Base-by-base conservation (phyloP, 352 stramenopile species). In the Pythium graminicola region DNA sequence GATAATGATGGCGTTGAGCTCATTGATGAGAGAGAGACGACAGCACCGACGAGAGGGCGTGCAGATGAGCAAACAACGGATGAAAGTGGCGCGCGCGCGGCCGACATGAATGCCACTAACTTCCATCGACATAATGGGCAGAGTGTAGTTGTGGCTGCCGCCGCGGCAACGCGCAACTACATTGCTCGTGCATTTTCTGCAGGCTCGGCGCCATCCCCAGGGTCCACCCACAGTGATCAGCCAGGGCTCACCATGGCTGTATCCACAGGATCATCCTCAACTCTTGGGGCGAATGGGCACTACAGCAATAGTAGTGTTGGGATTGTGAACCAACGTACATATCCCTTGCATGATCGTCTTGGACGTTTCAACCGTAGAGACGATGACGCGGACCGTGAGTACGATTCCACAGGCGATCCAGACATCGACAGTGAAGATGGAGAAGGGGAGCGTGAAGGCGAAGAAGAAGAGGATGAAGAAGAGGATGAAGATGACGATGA, bases 381-480 rank as follows among this genome's bases (percentile, higher is more conserved):
- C 14, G 35, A 32, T 28, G 39, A 43, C 27, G 19, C 29, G 1
- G 40, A 64, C 28, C 47, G 22, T 11, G 60, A 60, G 2, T 60
- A 62, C 32, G 60, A 62, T 33, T 57, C 45, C 13, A 52, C 46
- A 3, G 61, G 13, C 1, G 52, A 66, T n/a, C 48, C 20, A 1
- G 55, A 65, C 32, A 6, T 46, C 9, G 56, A 66, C 19, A 60
- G 53, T 44, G 57, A 66, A 45, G 62, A 73, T 49, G 59, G 60
- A 2, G 52, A 67, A n/a, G 45, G 44, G 7, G 68, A 81, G 24
- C 39, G 44, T 11, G 68, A 81, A 23, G 66, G 67, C 14, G 67
- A 74, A 52, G 62, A 65, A 27, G 53, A 68, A 0, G 63, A 75
- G n/a, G 68, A 77, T 52, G 58, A 71, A n/a, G 56, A 70, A 3